Base-by-base conservation (phyloP, 768 basidiomycete species). In the Lenzites betulinus region DNA sequence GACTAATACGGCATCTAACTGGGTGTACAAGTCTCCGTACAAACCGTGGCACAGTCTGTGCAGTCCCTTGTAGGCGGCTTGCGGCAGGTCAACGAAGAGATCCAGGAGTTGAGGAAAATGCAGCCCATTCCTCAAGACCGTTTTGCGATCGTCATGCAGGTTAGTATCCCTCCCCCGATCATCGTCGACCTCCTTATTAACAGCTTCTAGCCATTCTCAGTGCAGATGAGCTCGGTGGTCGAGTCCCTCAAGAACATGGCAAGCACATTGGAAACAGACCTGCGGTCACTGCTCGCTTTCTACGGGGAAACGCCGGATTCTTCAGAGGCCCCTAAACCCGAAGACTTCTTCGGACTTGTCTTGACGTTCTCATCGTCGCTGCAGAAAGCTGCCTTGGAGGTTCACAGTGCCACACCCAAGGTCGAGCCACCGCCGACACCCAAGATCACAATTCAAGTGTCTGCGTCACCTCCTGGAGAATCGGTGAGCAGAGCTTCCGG, bases 261-360 rank as follows among this genome's bases (percentile, higher is more conserved):
- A 2, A 60, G 59, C 1, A 72, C 80, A 2, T 73, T 96, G 20
- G 83, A 87, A 22, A 71, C 67, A 4, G 90, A 93, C 57, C 73
- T 95, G 4, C 76, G 75, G 22, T 79, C 79, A 3, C 63, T 94
- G 25, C 75, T 92, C 7, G 59, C 67, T 0, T 97, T 90, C 75
- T 96, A 88, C 68, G 93, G 93, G 6, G 93, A 96, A 70, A 79
- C 79, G 54, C 82, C 85, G 1, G 82, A 86, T 51, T 76, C 83
- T 0, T 77, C 83, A 0, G 85, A 92, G 16, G 78, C 85, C 1
- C 80, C 81, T 2, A 92, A 88, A 67, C 83, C 90, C 0, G 95
- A 95, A 70, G 89, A 91, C 62, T 86, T 97, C 69, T 95, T 97
- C 66, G 83, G 81, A 0, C 74, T 87, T 55, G 81, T 94, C 47